Conservation (phyloP, 371 early-diverging fungal genomes). For the Rhizomucor pusillus region DNA sequence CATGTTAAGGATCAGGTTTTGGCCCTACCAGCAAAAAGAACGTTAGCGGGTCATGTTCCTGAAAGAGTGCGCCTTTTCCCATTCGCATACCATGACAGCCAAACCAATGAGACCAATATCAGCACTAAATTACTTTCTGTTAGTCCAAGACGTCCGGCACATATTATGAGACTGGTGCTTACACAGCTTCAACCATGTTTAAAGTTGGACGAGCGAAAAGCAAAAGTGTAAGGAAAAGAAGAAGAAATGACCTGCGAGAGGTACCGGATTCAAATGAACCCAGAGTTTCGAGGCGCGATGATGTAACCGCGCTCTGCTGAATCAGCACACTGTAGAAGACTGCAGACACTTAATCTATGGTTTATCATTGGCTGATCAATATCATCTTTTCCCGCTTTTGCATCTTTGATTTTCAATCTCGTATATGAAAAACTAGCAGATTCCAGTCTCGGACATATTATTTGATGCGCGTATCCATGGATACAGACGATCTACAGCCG, state of each 20-base stretch:
- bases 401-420: neutral
- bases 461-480: neutral
- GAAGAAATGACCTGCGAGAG: constrained; percentile 1
- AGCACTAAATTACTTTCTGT: constrained; percentile 57
- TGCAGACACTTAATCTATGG: constrained; percentile 4
- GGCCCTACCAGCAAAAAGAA: constrained; percentile 69
- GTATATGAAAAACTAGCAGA: neutral
- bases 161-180: constrained; percentile 5
- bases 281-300: constrained; percentile 9
- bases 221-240: constrained; percentile 10
- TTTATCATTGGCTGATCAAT: constrained; percentile 6
- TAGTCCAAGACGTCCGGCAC: neutral
- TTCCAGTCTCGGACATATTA: neutral
- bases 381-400: neutral
- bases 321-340: constrained; percentile 3
- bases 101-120: constrained; percentile 99
- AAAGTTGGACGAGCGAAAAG: neutral
- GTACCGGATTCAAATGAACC: constrained; percentile 1
- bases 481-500: neutral
- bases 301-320: constrained; percentile 17
- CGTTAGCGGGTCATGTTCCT: neutral
- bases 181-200: constrained; percentile 25
- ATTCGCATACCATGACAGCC: constrained; percentile 93
- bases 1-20: constrained; percentile 98
- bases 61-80: neutral